A percentile compares a stretch with the other conserved stretches of the same genome.
Evolutionary conservation across 257 asterid genomes (phyloP).

Genomic region (Solanum bulbocastanum): DNA sequence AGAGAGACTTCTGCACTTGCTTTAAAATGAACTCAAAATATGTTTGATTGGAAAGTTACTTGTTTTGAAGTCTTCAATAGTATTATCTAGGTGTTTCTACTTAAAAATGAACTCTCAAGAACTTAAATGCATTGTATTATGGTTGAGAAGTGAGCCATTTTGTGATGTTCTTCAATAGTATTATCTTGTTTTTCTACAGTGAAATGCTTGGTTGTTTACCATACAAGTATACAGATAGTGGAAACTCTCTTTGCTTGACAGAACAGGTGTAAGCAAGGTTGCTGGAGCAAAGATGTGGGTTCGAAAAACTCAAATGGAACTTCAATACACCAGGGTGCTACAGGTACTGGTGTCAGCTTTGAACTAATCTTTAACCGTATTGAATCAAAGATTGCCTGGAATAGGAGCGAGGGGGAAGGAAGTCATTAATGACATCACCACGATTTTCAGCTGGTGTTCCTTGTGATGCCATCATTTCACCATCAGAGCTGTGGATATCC

Average conservation of each 20-base stretch:
- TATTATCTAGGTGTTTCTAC: neutral
- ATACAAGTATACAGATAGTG: constrained; percentile 25
- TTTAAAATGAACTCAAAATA: neutral
- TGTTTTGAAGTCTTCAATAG: neutral
- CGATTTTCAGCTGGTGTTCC: constrained; percentile 21
- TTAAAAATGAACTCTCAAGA: neutral
- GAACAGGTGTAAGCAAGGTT: constrained; percentile 33
- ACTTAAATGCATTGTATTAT: neutral
- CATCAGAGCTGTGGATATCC: constrained; percentile 19
- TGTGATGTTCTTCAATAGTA: constrained; percentile 1
- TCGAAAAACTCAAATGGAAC: constrained; percentile 26
- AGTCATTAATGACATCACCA: constrained; percentile 30
- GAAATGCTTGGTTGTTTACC: constrained; percentile 28
- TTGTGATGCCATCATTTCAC: constrained; percentile 1
- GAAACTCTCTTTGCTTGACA: constrained; percentile 24
- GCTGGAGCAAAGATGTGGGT: constrained; percentile 8
- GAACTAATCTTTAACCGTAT: constrained; percentile 23
- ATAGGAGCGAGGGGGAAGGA: constrained; percentile 15
- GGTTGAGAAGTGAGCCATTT: neutral
- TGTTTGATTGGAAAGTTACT: neutral
- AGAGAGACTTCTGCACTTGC: neutral
- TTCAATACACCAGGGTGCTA: constrained; percentile 23
- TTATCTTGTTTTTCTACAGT: constrained; percentile 21
- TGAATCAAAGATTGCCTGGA: constrained; percentile 22
- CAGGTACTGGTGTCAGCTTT: constrained; percentile 39